Conservation (phyloP, 805 yeast species). For the Lachancea sp. region DNA sequence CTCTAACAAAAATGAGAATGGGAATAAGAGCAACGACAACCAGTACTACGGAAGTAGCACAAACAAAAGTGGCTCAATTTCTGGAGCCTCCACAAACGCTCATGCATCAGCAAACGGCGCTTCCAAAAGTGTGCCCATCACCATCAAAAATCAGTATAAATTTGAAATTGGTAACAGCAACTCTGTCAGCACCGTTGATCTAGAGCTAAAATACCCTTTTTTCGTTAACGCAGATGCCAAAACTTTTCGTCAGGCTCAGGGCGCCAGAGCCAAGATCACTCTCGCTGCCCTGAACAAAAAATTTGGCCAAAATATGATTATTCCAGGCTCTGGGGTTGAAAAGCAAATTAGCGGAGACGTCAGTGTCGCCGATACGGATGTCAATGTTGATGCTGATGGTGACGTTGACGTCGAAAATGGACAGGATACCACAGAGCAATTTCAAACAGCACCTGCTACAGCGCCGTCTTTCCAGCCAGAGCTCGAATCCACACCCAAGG, state of each 20-base stretch:
- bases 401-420: neutral
- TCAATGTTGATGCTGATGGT: neutral
- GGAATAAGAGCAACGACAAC: slow-evolving; percentile 8
- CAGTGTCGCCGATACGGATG: neutral
- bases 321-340: neutral
- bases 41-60: slow-evolving; percentile 6
- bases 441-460: slow-evolving; percentile 2
- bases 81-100: neutral
- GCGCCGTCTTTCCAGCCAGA: neutral
- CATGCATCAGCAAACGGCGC: neutral
- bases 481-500: neutral
- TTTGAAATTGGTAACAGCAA: slow-evolving; percentile 11
- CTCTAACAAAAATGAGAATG: slow-evolving; percentile 2
- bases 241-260: slow-evolving; percentile 29
- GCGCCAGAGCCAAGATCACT: slow-evolving; percentile 20
- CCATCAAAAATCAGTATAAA: slow-evolving; percentile 11
- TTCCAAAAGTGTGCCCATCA: slow-evolving; percentile 6
- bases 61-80: neutral
- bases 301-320: neutral
- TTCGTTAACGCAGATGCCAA: slow-evolving; percentile 28
- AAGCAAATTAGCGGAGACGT: neutral
- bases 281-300: slow-evolving; percentile 5
- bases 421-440: neutral
- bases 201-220: slow-evolving; percentile 24
- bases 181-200: slow-evolving; percentile 9